Evolutionary conservation across 257 asterid species (phyloP).

Genomic region (Ligustrum vulgare): DNA sequence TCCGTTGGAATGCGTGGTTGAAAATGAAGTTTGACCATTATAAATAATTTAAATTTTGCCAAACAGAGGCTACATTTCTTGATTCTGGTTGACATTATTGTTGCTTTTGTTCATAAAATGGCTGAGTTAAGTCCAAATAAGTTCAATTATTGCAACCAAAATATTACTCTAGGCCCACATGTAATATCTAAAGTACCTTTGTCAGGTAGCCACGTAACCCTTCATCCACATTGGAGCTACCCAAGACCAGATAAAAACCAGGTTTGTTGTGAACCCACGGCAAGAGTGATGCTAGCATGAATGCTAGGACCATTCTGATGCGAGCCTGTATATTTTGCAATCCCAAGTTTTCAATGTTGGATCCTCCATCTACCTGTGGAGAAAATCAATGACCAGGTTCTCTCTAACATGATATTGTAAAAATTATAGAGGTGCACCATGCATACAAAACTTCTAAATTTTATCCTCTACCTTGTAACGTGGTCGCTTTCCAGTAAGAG

Average conservation of each 20-base stretch:
- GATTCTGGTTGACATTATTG: background rate
- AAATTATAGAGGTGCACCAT: conserved; percentile 1
- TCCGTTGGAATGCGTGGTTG: too few relatives aligned
- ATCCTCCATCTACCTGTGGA: conserved; percentile 84
- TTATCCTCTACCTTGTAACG: conserved; percentile 40
- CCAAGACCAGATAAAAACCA: conserved; percentile 91
- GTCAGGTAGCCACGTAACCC: conserved; percentile 89
- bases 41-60: too few relatives aligned
- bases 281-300: conserved; percentile 93
- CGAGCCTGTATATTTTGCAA: conserved; percentile 94
- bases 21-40: too few relatives aligned
- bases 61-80: background rate
- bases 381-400: conserved; percentile 23
- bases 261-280: conserved; percentile 97
- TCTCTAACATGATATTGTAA: background rate
- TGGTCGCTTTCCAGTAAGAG: conserved; percentile 80
- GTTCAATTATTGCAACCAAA: background rate
- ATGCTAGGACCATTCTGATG: conserved; percentile 84
- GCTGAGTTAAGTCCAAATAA: background rate
- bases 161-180: background rate
- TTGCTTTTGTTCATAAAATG: background rate
- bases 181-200: conserved; percentile 53
- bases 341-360: conserved; percentile 80
- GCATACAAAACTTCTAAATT: background rate
- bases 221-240: conserved; percentile 97